Percentiles rank a stretch among this genome's conserved stretches.
Evolutionary conservation across 148 eudicot species (phyloP).

Genomic region (Arbutus unedo): DNA sequence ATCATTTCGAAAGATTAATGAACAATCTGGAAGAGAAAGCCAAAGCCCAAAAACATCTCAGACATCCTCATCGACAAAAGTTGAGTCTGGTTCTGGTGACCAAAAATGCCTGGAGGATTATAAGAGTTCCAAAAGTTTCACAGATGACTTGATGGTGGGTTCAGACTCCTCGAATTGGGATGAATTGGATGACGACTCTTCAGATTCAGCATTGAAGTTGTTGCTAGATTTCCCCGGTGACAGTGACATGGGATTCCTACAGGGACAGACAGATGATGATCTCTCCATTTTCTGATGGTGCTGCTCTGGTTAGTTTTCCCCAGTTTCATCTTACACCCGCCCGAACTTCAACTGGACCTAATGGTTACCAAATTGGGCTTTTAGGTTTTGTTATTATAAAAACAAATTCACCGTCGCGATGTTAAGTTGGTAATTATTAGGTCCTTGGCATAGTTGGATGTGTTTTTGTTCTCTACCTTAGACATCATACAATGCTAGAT

Average conservation of each 20-base stretch:
- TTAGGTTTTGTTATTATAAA: neutral
- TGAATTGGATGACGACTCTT: conserved; percentile 2
- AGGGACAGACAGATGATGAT: neutral
- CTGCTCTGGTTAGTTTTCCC: neutral
- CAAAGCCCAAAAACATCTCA: conserved; percentile 5
- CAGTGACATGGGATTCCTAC: conserved; percentile 10
- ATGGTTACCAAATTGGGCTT: conserved; percentile 4
- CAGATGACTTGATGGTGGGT: conserved; percentile 1
- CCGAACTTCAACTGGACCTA: neutral
- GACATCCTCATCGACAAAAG: neutral
- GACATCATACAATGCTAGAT: neutral
- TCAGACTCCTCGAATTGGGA: conserved; percentile 5
- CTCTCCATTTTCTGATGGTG: conserved; percentile 5
- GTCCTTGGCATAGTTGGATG: neutral
- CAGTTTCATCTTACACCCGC: neutral
- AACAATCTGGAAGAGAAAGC: neutral
- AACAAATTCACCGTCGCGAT: neutral
- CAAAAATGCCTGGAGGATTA: conserved; percentile 4
- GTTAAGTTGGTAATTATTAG: neutral
- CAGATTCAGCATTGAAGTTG: neutral
- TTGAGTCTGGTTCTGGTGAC: neutral
- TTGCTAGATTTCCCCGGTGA: neutral
- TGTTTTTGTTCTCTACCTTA: neutral
- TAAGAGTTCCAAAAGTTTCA: neutral
- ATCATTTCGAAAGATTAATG: conserved; percentile 20